A percentile compares a stretch with the other conserved stretches of the same genome.
Evolutionary conservation across 306 rosid species (phyloP).

Genomic region (Inga oerstediana): DNA sequence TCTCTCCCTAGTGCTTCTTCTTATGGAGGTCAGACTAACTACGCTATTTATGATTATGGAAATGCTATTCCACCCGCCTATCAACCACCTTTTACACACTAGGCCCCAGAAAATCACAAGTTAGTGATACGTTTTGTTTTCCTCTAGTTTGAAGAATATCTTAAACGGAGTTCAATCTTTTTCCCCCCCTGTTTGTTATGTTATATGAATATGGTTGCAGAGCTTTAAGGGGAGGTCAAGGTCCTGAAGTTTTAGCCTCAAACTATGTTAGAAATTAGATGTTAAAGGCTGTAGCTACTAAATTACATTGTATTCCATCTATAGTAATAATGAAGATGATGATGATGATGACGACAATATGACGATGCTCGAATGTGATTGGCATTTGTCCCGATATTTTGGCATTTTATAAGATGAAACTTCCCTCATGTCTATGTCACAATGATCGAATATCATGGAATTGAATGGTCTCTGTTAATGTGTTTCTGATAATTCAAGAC

Average conservation of each 20-base stretch:
- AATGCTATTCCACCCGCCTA: constrained; percentile 52
- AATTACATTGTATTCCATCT: not conserved
- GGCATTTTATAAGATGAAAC: not conserved
- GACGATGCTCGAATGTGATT: not conserved
- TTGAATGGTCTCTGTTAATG: not conserved
- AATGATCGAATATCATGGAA: not conserved
- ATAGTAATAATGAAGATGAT: no score
- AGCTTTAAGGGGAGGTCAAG: not conserved
- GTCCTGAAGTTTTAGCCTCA: not conserved
- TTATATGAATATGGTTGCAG: not conserved
- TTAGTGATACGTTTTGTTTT: constrained; percentile 28
- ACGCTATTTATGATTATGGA: constrained; percentile 55
- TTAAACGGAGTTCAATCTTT: not conserved
- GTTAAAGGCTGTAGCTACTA: not conserved
- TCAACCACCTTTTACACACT: constrained; percentile 54
- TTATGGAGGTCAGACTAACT: constrained; percentile 63
- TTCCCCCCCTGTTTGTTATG: not conserved
- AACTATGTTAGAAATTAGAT: not conserved
- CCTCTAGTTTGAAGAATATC: not conserved
- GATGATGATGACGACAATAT: not conserved
- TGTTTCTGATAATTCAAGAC: not conserved
- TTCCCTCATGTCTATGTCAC: not conserved
- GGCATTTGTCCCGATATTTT: not conserved
- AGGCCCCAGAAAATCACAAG: constrained; percentile 35
- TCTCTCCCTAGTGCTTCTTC: constrained; percentile 51